Base-by-base conservation (phyloP, 2,329 filamentous ascomycete genomes). In the Venturia pyrina region DNA sequence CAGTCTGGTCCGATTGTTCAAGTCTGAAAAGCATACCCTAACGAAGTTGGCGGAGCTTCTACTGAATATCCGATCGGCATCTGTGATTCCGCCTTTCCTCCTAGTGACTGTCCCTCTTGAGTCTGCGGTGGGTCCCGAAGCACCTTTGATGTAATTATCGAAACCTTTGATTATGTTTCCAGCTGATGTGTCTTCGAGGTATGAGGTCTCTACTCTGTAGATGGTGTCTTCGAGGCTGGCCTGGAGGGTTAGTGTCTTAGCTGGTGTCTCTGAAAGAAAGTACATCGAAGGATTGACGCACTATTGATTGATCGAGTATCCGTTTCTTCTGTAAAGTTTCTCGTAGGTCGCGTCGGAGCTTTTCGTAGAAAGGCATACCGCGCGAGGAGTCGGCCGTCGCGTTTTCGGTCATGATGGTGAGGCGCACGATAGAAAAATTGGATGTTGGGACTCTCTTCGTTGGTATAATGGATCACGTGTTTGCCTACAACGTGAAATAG, bases 161-260 rank as follows among this genome's bases (percentile, higher is more conserved):
- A 99, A 99, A 28, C 95, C 95, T 62, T 90, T 92, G 75, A 99
- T 93, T 74, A 99, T 98, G 79, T 99, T 99, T 57, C 95, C 95
- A 24, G 85, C 85, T 71, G 83, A 86, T 17, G 87, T 88, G 72
- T 91, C 91, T 76, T 98, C 93, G 63, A 99, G 86, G 76, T 99
- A 99, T 21, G 88, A 84, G 66, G 88, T 86, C 76, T 99, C 95
- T 72, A 91, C 89, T 69, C 89, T 87, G 74, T 85, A 87, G 71
- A 99, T 98, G 69, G 85, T 84, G 62, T 96, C 90, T 80, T 99
- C 95, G 67, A 87, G 77, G 70, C 79, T 75, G 63, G 80, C 76
- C 85, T 87, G 69, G 48, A 19, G 53, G 19, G 7, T 32, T n/a
- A 32, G 40, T 64, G 24, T 40, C 28, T 60, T 41, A 64, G 43